Evolutionary conservation across 345 rosid species (phyloP).

Genomic region (Bruguiera sexangula): DNA sequence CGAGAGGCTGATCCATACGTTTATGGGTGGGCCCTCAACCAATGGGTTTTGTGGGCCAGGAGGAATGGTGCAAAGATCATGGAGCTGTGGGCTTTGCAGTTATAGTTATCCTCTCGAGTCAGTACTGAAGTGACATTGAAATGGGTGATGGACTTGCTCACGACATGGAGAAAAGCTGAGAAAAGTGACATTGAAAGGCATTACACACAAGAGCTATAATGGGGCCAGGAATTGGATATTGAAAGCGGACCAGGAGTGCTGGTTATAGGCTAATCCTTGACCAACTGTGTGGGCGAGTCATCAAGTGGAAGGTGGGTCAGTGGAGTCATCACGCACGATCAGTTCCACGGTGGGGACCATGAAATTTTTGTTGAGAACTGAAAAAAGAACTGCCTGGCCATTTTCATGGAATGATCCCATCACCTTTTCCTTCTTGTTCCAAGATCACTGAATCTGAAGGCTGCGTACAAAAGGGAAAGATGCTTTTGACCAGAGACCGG

Average conservation of each 20-base stretch:
- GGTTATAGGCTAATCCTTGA: not conserved
- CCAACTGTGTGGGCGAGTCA: not conserved
- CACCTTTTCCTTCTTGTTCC: constrained; percentile 3
- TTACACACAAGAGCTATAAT: not conserved
- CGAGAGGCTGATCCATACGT: too few relatives aligned
- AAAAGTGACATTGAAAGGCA: not conserved
- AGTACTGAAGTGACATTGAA: too few relatives aligned
- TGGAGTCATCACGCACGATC: constrained; percentile 8
- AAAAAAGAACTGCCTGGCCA: constrained; percentile 19
- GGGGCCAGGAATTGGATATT: not conserved
- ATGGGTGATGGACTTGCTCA: not conserved
- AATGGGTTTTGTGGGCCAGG: constrained; percentile 1
- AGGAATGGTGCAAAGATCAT: not conserved
- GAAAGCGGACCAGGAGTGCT: not conserved
- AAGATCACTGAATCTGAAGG: constrained; percentile 21
- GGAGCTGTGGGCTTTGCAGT: constrained; percentile 14
- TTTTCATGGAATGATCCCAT: constrained; percentile 17
- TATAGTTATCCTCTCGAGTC: too few relatives aligned
- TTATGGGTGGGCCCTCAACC: not conserved
- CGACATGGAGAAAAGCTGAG: constrained; percentile 8
- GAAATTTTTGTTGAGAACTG: constrained; percentile 12
- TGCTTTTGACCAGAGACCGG: constrained; percentile 23
- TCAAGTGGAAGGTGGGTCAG: constrained; percentile 8
- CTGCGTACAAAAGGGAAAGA: not conserved
- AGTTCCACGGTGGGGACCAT: constrained; percentile 6